Percentiles rank a stretch among this genome's conserved stretches.
Evolutionary conservation across 1,139 yeast genomes (phyloP).

Genomic region (Debaryomyces sp.): DNA sequence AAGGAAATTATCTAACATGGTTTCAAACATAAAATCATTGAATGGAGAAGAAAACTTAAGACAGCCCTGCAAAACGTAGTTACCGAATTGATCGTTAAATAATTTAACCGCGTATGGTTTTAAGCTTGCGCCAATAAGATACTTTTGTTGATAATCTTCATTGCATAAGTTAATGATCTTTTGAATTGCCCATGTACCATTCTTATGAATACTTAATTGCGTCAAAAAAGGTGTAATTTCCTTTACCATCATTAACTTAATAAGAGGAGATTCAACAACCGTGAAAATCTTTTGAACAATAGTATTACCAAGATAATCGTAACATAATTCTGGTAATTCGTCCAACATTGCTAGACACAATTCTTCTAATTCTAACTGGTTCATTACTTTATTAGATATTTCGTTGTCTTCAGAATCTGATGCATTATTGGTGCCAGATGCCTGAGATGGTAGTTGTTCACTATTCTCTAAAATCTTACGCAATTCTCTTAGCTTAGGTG

Average conservation of each 20-base stretch:
- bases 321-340: constrained; percentile 87
- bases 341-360: constrained; percentile 82
- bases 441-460: constrained; percentile 23
- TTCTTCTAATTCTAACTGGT: constrained; percentile 70
- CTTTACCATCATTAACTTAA: constrained; percentile 81
- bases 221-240: constrained; percentile 80
- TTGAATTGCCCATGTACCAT: constrained; percentile 99
- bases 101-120: constrained; percentile 83
- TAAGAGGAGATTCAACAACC: constrained; percentile 61
- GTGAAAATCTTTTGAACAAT: constrained; percentile 90
- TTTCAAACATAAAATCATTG: constrained; percentile 88
- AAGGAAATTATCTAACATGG: constrained; percentile 76
- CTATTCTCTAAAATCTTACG: constrained; percentile 56
- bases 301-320: constrained; percentile 94
- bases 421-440: constrained; percentile 2
- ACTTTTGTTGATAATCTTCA: constrained; percentile 63
- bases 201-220: constrained; percentile 92
- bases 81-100: constrained; percentile 95
- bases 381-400: constrained; percentile 19
- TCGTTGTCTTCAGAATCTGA: constrained; percentile 15
- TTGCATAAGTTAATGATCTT: constrained; percentile 81
- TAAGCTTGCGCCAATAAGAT: constrained; percentile 67
- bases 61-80: constrained; percentile 94
- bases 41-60: constrained; percentile 85
- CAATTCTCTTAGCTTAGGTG: constrained; percentile 72